phyloP scores from a whole-genome alignment of 805 yeast genomes.

The Candida pini region DNA sequence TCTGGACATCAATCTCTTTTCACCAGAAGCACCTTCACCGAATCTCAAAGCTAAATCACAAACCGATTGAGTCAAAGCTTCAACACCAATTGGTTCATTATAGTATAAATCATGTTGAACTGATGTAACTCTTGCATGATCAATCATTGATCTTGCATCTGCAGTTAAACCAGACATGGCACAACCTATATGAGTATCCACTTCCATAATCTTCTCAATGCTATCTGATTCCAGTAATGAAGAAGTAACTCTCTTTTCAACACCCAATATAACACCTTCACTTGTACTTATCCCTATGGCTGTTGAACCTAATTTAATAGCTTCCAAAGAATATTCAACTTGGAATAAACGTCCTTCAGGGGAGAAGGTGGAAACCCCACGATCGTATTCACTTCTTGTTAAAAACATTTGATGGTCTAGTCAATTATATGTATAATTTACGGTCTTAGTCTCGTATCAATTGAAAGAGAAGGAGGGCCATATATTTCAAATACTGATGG shows the following conservation, averaged over 20 bases:
- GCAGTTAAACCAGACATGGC: slow-evolving; percentile 99
- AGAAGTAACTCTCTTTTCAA: slow-evolving; percentile 95
- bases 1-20: slow-evolving; percentile 91
- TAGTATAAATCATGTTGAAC: slow-evolving; percentile 86
- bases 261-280: slow-evolving; percentile 94
- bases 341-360: slow-evolving; percentile 98
- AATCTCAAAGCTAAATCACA: slow-evolving; percentile 95
- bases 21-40: slow-evolving; percentile 97
- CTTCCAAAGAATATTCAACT: slow-evolving; percentile 96
- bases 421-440: no score
- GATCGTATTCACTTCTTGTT: slow-evolving; percentile 98
- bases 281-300: slow-evolving; percentile 95
- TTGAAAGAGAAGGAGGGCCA: no score
- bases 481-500: no score
- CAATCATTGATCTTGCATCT: slow-evolving; percentile 97
- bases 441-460: no score
- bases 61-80: slow-evolving; percentile 90
- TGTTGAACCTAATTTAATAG: slow-evolving; percentile 94
- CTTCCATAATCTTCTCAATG: slow-evolving; percentile 93
- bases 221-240: slow-evolving; percentile 85
- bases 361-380: slow-evolving; percentile 97
- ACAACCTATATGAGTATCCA: slow-evolving; percentile 91
- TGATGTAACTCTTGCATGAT: slow-evolving; percentile 89
- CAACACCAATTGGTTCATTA: slow-evolving; percentile 89
- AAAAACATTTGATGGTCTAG: no score